Base-by-base conservation (phyloP, 2,329 filamentous ascomycete species). In the Aspergillus flavus region DNA sequence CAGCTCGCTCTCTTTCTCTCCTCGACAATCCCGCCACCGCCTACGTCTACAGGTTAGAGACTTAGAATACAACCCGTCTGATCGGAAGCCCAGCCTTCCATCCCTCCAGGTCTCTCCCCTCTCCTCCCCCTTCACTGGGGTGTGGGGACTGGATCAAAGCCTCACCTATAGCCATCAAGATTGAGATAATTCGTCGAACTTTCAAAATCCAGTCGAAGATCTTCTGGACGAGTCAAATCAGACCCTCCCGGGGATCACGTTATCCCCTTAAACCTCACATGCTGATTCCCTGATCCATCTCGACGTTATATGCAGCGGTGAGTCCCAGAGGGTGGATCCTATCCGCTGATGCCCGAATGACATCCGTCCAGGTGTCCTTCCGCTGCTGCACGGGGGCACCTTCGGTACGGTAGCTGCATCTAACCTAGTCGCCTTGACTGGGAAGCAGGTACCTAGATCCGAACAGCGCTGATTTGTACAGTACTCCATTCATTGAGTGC, bases 281-380 rank as follows among this genome's bases (percentile, higher is more conserved):
- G 52, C 52, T 39, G 32, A 14, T 55, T 39, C 34, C 32, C 52
- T 55, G 21, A 55, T 55, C 10, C 34, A 16, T 26, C 14, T 26
- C 52, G 21, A 55, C 52, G 52, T 55, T 55, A 55, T 55, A 55
- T 55, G 52, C 52, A 55, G 52, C 52, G 52, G 52, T 55, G 52
- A 55, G 52, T 55, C 52, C 52, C 34, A 55, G 32, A 36, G 28
- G 12, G 52, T 55, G 52, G 52, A 39, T 55, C 52, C 21, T 39
- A 23, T 39, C 52, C 52, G 52, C 36, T 58, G 39, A 39, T 58
- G 45, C 57, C 45, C 57, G 57, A 58, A 58, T 58, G 57, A 28
- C 30, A 48, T 45, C 30, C 14, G 30, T 58, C 41, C 57, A 58
- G 16, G 43, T 58, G 57, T 58, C 57, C 52, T 58, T 26, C 26